Conservation (phyloP, 257 asterid genomes). For the Handroanthus guayacan region DNA sequence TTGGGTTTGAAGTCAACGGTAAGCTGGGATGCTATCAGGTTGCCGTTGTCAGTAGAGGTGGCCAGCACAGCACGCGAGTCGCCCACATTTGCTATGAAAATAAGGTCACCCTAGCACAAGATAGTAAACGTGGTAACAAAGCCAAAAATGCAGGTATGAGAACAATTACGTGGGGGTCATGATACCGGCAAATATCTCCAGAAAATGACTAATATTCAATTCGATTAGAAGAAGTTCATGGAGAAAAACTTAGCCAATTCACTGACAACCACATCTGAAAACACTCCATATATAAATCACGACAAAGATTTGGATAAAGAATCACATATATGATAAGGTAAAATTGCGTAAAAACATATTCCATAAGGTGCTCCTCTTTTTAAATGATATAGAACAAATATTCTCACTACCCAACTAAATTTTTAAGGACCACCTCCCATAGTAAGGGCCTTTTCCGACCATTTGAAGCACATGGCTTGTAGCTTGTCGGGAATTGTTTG, state of each 20-base stretch:
- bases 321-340: neutral
- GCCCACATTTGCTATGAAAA: conserved; percentile 85
- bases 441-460: conserved; percentile 15
- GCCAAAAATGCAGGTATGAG: neutral
- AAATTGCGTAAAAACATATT: neutral
- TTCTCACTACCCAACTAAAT: conserved; percentile 12
- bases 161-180: neutral
- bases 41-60: conserved; percentile 68
- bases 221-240: neutral
- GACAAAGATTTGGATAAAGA: conserved; percentile 11
- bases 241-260: too few species aligned
- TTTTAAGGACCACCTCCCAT: conserved; percentile 25
- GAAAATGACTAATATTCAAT: neutral
- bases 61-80: conserved; percentile 97
- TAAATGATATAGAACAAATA: neutral
- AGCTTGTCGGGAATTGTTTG: neutral
- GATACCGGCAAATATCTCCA: neutral
- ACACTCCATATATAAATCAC: neutral
- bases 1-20: conserved; percentile 93
- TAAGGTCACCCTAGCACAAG: conserved; percentile 68
- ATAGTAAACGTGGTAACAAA: conserved; percentile 2
- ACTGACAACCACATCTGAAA: too few species aligned
- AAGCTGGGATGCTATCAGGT: conserved; percentile 77
- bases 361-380: conserved; percentile 33
- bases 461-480: conserved; percentile 1